A percentile compares a stretch with the other conserved stretches of the same genome.
Evolutionary conservation across 768 basidiomycete genomes (phyloP).

Genomic region (Infundibulicybe gibba): DNA sequence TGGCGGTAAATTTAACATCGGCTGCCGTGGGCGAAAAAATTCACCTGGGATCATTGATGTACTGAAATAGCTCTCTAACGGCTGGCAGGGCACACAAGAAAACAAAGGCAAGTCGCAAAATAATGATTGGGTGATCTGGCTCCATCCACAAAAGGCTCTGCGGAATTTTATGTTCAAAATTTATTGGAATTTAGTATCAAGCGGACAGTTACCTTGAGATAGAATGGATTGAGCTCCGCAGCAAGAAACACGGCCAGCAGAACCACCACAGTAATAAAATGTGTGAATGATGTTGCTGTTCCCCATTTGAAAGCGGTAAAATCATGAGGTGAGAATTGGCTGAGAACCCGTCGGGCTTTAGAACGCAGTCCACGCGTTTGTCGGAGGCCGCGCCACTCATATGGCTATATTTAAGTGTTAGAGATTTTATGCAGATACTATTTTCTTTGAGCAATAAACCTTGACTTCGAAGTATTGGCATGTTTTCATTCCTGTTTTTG

Average conservation of each 20-base stretch:
- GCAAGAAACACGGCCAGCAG: slow-evolving; percentile 77
- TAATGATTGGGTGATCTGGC: slow-evolving; percentile 83
- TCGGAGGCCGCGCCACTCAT: slow-evolving; percentile 80
- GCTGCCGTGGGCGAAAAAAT: background rate
- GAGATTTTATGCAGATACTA: slow-evolving; percentile 5
- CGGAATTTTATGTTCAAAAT: slow-evolving; percentile 3
- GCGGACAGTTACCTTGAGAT: slow-evolving; percentile 61
- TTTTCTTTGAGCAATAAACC: slow-evolving; percentile 34
- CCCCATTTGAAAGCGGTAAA: slow-evolving; percentile 90
- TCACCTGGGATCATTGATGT: slow-evolving; percentile 78
- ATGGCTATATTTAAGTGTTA: slow-evolving; percentile 48
- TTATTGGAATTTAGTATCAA: background rate
- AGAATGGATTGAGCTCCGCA: slow-evolving; percentile 86
- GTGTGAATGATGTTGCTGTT: slow-evolving; percentile 66
- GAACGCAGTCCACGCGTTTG: slow-evolving; percentile 75
- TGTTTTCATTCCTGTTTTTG: slow-evolving; percentile 69
- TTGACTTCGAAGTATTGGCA: slow-evolving; percentile 89
- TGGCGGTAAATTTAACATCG: background rate
- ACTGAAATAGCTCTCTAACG: slow-evolving; percentile 79
- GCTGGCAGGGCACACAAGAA: slow-evolving; percentile 88
- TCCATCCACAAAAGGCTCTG: slow-evolving; percentile 80
- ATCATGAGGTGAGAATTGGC: slow-evolving; percentile 84
- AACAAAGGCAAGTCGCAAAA: slow-evolving; percentile 66
- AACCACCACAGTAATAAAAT: slow-evolving; percentile 73
- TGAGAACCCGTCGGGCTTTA: slow-evolving; percentile 76